A percentile compares a stretch with the other conserved stretches of the same genome.
Conservation (phyloP, 2,329 filamentous ascomycete species). For the Fusarium napiforme region DNA sequence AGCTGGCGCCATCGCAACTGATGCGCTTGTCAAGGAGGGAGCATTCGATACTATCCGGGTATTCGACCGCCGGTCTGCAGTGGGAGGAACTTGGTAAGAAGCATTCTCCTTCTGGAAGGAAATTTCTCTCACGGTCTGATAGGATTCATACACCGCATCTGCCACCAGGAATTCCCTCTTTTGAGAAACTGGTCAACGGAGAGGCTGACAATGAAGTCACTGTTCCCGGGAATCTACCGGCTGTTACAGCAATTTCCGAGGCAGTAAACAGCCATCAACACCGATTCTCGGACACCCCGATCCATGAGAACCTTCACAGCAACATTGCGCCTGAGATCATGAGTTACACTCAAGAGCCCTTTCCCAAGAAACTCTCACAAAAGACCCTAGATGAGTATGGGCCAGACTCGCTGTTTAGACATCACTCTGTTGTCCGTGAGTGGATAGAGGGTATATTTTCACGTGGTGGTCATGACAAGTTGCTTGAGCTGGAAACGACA, state of each 20-base stretch:
- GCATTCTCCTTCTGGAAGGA: not conserved
- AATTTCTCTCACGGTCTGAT: not conserved
- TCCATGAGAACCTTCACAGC: conserved; percentile 20
- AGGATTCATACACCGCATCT: conserved; percentile 25
- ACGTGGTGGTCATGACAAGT: not conserved
- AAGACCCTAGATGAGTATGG: conserved; percentile 12
- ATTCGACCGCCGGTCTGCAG: conserved; percentile 20
- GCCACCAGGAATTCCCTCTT: conserved; percentile 7
- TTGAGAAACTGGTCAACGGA: conserved; percentile 11
- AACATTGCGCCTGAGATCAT: conserved; percentile 27
- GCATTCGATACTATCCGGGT: conserved; percentile 22
- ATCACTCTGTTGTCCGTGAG: conserved; percentile 21
- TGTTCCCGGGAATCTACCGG: conserved; percentile 26
- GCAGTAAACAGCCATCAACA: conserved; percentile 34
- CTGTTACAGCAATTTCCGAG: conserved; percentile 28
- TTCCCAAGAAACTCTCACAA: conserved; percentile 7
- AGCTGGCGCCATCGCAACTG: conserved; percentile 30
- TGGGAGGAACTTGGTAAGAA: conserved; percentile 24
- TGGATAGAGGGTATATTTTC: conserved; percentile 23
- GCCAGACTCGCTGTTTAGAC: conserved; percentile 1
- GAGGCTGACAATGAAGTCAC: conserved; percentile 19
- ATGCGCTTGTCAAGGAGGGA: conserved; percentile 29
- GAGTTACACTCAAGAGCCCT: conserved; percentile 23
- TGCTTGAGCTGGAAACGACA: conserved; percentile 20
- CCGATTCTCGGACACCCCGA: conserved; percentile 27